Percentiles rank a stretch among this genome's conserved stretches.
Conservation (phyloP, 164 flowering plant genomes). For the Magnolia sinica region DNA sequence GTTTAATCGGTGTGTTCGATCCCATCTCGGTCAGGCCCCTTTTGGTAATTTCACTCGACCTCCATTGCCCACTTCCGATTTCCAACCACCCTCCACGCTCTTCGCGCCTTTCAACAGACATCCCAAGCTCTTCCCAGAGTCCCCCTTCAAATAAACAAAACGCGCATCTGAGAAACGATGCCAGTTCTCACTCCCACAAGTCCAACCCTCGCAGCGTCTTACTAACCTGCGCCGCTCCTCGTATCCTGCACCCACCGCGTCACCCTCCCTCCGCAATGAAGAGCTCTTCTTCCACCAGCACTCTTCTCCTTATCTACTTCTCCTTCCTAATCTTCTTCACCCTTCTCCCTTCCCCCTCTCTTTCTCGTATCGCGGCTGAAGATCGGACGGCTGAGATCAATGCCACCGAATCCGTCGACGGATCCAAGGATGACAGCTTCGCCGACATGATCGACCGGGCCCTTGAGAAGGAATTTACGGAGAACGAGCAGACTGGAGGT, state of each 20-base stretch:
- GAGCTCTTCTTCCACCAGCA: neutral
- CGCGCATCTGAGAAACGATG: neutral
- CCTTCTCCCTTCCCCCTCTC: neutral
- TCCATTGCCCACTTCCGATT: too few species aligned
- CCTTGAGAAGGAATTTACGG: slow-evolving; percentile 79
- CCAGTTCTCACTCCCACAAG: neutral
- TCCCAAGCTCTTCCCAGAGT: neutral
- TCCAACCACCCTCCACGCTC: too few species aligned
- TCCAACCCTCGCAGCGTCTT: neutral
- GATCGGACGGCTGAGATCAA: slow-evolving; percentile 15
- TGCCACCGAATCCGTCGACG: slow-evolving; percentile 21
- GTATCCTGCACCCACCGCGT: neutral
- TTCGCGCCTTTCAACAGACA: too few species aligned
- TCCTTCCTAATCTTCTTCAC: neutral
- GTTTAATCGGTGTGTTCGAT: too few species aligned
- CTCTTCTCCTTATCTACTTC: neutral
- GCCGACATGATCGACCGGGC: slow-evolving; percentile 81
- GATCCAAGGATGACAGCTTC: slow-evolving; percentile 54
- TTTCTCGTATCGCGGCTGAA: neutral
- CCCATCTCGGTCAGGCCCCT: too few species aligned
- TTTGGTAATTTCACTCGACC: too few species aligned
- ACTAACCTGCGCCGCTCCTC: neutral
- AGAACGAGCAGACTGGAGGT: slow-evolving; percentile 66
- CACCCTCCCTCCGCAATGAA: neutral
- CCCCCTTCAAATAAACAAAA: neutral